A percentile compares a stretch with the other conserved stretches of the same genome.
phyloP scores from a whole-genome alignment of 176 grass and related monocot genomes.

The Hordeum marinum region DNA sequence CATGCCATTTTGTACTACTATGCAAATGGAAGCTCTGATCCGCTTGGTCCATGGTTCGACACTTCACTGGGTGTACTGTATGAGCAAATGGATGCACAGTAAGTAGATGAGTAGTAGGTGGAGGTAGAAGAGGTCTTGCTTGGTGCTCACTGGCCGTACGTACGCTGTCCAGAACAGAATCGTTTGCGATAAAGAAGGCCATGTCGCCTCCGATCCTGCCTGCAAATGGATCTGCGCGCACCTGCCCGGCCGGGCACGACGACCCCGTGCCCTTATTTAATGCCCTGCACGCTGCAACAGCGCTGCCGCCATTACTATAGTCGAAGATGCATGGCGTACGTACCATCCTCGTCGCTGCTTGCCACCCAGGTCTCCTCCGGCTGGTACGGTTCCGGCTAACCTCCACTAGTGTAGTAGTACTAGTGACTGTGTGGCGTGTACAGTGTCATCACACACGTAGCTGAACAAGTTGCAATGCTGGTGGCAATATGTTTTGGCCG shows the following conservation, averaged over 20 bases:
- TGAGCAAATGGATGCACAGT: neutral
- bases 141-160: neutral
- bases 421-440: neutral
- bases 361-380: too few species aligned
- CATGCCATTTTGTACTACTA: too few species aligned
- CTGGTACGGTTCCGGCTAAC: too few species aligned
- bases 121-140: neutral
- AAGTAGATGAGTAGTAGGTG: too few species aligned
- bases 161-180: neutral
- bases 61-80: neutral
- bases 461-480: too few species aligned
- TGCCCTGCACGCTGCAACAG: neutral
- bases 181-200: constrained; percentile 19
- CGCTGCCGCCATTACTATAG: neutral
- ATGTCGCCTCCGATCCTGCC: neutral
- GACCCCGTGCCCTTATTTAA: constrained; percentile 27
- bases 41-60: too few species aligned
- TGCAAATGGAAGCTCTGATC: too few species aligned
- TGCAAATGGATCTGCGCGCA: neutral
- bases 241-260: constrained; percentile 13
- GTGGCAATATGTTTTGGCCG: neutral
- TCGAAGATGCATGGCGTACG: neutral
- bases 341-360: too few species aligned
- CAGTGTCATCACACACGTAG: neutral
- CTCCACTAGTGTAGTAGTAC: too few species aligned